Percentiles rank a stretch among this genome's conserved stretches.
phyloP scores from a whole-genome alignment of 169 alveolate genomes.

The Toxoplasma gondii region DNA sequence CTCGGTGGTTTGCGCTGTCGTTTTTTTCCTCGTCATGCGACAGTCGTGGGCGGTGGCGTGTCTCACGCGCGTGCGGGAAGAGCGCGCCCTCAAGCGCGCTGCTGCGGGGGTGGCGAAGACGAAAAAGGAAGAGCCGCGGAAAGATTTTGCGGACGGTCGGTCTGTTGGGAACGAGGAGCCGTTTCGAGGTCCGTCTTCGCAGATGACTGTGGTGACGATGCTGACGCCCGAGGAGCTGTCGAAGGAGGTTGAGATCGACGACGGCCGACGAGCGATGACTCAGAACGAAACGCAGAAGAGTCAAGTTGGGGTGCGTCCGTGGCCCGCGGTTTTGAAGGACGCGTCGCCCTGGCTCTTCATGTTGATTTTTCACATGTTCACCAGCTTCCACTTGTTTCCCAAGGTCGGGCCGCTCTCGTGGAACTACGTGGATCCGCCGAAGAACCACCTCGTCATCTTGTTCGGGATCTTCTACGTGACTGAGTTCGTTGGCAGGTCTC shows the following conservation, averaged over 20 bases:
- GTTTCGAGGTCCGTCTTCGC: not conserved
- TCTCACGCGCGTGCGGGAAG: not conserved
- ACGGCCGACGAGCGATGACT: not conserved
- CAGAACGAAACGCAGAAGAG: not conserved
- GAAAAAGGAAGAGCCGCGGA: not conserved
- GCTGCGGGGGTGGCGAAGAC: not conserved
- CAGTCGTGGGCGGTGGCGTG: conserved; percentile 17
- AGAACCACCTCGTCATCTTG: conserved; percentile 23
- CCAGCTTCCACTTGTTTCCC: conserved; percentile 37
- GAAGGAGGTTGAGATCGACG: not conserved
- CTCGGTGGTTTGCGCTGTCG: not conserved
- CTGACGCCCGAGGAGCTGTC: not conserved
- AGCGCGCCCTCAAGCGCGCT: not conserved
- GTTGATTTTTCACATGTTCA: conserved; percentile 13
- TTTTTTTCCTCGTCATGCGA: conserved; percentile 1
- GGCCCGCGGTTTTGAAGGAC: not conserved
- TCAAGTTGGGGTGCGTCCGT: not conserved
- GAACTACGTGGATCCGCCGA: conserved; percentile 10
- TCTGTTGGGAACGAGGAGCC: not conserved
- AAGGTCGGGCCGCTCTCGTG: conserved; percentile 47
- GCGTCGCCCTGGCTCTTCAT: conserved; percentile 17
- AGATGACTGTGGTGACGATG: not conserved
- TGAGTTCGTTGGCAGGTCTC: conserved; percentile 20
- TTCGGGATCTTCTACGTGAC: conserved; percentile 21
- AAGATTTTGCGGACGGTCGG: not conserved